Percentiles rank a stretch among this genome's conserved stretches.
These are phyloP conservation scores for Fraxinus platypoda DNA, from an alignment of 305 asterid species.

Conservation along the genomic window DNA sequence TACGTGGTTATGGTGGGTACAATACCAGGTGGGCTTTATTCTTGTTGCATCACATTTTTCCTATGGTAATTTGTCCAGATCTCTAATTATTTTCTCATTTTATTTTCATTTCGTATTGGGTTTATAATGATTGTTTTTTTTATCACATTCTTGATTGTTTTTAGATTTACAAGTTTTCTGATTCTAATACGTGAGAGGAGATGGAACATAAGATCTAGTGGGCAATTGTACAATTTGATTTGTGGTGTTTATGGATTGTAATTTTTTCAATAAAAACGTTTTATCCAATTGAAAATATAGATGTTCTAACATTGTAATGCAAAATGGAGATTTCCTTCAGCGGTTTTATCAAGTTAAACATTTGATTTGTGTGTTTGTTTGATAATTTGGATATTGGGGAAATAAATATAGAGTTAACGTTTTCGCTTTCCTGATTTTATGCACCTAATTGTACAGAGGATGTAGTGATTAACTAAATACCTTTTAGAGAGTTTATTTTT, in stretches of 20 bases:
- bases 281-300: neutral
- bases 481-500: neutral
- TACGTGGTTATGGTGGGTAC: constrained; percentile 90
- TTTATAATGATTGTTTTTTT: neutral
- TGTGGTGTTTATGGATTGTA: neutral
- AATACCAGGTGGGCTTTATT: constrained; percentile 89
- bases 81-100: neutral
- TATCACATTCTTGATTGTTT: neutral
- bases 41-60: constrained; percentile 77
- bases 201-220: neutral
- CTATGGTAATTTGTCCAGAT: constrained; percentile 46
- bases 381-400: neutral
- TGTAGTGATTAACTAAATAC: neutral
- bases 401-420: neutral
- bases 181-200: neutral
- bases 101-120: neutral
- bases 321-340: neutral
- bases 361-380: neutral
- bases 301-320: neutral
- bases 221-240: neutral
- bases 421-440: neutral
- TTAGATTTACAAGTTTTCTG: neutral
- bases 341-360: neutral
- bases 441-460: neutral
- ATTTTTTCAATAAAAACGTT: neutral